A percentile compares a stretch with the other conserved stretches of the same genome.
These are phyloP conservation scores for Taxawa tesnikishii DNA, from an alignment of 2,329 filamentous ascomycete species.

Conservation along the genomic window DNA sequence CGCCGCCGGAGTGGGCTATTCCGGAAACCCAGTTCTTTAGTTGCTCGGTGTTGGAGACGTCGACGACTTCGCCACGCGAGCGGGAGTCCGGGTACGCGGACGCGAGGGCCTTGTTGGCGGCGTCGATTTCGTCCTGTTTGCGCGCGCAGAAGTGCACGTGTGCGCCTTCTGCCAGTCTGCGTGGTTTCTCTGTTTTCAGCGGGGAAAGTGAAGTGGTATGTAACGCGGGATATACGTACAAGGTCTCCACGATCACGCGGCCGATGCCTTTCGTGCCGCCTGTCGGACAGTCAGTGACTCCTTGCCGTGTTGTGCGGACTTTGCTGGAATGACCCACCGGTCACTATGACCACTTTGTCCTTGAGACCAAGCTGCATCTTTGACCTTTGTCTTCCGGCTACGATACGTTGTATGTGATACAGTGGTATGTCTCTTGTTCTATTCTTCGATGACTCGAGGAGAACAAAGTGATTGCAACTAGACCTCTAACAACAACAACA, in stretches of 20 bases:
- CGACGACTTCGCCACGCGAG: constrained; percentile 14
- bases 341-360: constrained; percentile 22
- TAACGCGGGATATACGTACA: constrained; percentile 9
- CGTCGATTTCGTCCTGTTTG: constrained; percentile 11
- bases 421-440: no score
- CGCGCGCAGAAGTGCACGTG: constrained; percentile 20
- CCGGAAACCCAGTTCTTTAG: constrained; percentile 13
- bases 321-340: constrained; percentile 12
- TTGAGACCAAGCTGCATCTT: constrained; percentile 23
- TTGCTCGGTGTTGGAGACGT: constrained; percentile 12
- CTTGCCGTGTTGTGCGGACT: neutral
- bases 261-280: constrained; percentile 22
- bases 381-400: no score
- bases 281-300: constrained; percentile 4
- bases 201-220: no score
- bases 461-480: no score
- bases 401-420: no score
- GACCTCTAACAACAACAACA: no score
- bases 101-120: constrained; percentile 9
- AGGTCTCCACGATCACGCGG: constrained; percentile 14
- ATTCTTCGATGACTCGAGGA: no score
- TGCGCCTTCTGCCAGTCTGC: constrained; percentile 15
- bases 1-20: constrained; percentile 11
- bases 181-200: neutral
- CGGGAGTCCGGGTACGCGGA: constrained; percentile 10